Percentiles rank a stretch among this genome's conserved stretches.
phyloP scores from a whole-genome alignment of 805 yeast species.

The Kregervanrija fluxuum region DNA sequence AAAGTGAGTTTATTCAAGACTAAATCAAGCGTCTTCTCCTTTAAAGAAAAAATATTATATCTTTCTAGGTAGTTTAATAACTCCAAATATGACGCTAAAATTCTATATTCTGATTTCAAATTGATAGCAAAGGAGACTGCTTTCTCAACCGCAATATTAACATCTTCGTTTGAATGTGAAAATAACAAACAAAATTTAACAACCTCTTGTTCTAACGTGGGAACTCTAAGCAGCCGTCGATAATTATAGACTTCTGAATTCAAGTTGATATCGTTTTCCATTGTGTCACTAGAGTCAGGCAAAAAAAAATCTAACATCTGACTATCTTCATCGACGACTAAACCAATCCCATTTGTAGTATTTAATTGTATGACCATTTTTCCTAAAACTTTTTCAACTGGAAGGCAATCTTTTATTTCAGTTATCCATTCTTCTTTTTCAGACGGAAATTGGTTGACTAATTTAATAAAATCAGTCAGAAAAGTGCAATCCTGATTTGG shows the following conservation, averaged over 20 bases:
- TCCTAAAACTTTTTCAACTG: too few relatives aligned
- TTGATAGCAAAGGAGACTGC: slow-evolving; percentile 7
- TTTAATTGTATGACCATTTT: too few relatives aligned
- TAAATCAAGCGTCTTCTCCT: slow-evolving; percentile 4
- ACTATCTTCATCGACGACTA: too few relatives aligned
- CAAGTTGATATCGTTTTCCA: background rate
- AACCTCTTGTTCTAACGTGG: slow-evolving; percentile 12
- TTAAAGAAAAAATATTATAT: background rate
- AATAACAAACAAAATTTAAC: slow-evolving; percentile 7
- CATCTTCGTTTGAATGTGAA: background rate
- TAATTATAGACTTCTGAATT: background rate
- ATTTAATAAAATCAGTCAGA: too few relatives aligned
- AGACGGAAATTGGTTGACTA: too few relatives aligned
- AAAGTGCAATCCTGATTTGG: too few relatives aligned
- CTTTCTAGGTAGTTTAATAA: slow-evolving; percentile 8
- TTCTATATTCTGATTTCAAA: slow-evolving; percentile 7
- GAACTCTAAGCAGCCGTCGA: too few relatives aligned
- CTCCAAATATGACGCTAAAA: slow-evolving; percentile 11
- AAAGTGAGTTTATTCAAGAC: slow-evolving; percentile 10
- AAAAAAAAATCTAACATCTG: too few relatives aligned
- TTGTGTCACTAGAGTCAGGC: too few relatives aligned
- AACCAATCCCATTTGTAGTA: too few relatives aligned
- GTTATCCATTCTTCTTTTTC: too few relatives aligned
- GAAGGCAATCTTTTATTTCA: too few relatives aligned
- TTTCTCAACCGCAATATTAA: slow-evolving; percentile 3